Evolutionary conservation across 1,139 yeast species (phyloP), one percentile per base, ranked within the genome.

Genomic region (Suzukiozyma palmioleophila): DNA sequence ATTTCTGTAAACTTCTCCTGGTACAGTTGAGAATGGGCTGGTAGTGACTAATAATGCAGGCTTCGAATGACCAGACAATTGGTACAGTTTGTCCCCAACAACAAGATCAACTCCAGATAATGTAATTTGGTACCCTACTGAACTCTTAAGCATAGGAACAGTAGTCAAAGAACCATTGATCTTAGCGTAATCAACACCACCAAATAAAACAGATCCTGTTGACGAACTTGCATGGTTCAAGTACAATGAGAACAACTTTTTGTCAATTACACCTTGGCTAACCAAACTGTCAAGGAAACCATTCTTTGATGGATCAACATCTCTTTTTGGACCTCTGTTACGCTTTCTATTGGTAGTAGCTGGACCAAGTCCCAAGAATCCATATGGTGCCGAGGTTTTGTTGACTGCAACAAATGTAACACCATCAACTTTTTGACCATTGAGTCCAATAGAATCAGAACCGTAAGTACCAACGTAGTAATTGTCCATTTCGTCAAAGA

Each of bases 171-270:
- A 50, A 0, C 84, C 84, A 0, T 59, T 37, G 52, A 67, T 77
- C 52, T 75, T 76, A 28, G 73, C 63, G 35, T 64, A 60, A 55
- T 80, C 84, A 9, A 78, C 62, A 4, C 80, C 85, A 6, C 85
- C 85, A 54, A 80, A 76, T 37, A 79, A 57, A 22, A 80, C 49
- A 15, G 64, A 52, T 2, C 84, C 85, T 2, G 60, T 42, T 6
- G 45, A 37, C 15, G 56, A 42, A 30, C 47, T 54, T 1, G 48
- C 26, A 12, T 59, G 59, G 43, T 69, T 68, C 41, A 79, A 64
- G 60, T 73, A 79, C 61, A 56, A 76, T 52, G 61, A 82, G 53
- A 80, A 84, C 0, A 75, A 72, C 35, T 59, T 64, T 42, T 70
- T 72, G 18, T 69, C 44, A 43, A 79, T 82, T 8, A 68, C 45